These are phyloP conservation scores for Prunella vulgaris DNA, from an alignment of 257 asterid genomes.

Conservation along the genomic window DNA sequence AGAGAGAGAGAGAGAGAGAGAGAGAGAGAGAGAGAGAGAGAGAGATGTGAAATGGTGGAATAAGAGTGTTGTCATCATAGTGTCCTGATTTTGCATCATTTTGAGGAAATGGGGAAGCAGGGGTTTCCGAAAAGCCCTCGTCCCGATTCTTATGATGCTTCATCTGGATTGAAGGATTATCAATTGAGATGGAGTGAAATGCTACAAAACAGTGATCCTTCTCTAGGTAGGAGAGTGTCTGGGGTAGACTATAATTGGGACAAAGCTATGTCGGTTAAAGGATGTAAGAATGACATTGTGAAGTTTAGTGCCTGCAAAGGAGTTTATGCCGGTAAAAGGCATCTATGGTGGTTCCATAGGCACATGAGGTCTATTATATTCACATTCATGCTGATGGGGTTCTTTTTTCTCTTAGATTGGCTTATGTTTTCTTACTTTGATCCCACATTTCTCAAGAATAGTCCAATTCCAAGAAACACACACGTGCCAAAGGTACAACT, in stretches of 20 bases:
- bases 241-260: slow-evolving; percentile 44
- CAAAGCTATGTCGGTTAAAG: slow-evolving; percentile 33
- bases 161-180: slow-evolving; percentile 39
- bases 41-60: background rate
- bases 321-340: slow-evolving; percentile 43
- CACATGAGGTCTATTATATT: slow-evolving; percentile 45
- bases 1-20: background rate
- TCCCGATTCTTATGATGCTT: slow-evolving; percentile 24
- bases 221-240: slow-evolving; percentile 47
- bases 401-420: slow-evolving; percentile 57
- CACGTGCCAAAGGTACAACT: slow-evolving; percentile 37
- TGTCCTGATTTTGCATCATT: background rate
- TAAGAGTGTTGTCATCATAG: background rate
- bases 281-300: slow-evolving; percentile 39
- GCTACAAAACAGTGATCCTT: slow-evolving; percentile 37
- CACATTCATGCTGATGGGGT: slow-evolving; percentile 44
- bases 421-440: slow-evolving; percentile 54
- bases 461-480: slow-evolving; percentile 26
- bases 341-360: slow-evolving; percentile 45
- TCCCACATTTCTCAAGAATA: slow-evolving; percentile 31
- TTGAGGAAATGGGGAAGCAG: slow-evolving; percentile 46
- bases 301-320: slow-evolving; percentile 45
- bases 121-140: slow-evolving; percentile 34
- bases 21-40: background rate
- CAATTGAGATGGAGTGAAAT: slow-evolving; percentile 35